Conservation (phyloP, 1,139 yeast species). For the Saccharomyces hybrid region DNA sequence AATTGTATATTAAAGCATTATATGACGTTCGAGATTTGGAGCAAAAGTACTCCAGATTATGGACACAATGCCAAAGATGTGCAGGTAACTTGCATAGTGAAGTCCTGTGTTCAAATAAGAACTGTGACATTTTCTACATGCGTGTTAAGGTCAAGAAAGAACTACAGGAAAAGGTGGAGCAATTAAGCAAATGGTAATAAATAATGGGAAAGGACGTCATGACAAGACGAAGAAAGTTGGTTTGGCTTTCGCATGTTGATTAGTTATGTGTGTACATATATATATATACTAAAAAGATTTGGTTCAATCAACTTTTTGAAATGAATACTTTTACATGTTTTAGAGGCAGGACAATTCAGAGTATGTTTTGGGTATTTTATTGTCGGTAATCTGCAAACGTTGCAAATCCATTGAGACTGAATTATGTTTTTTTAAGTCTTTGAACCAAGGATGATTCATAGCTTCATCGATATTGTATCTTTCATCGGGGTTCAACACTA, state of each 20-base stretch:
- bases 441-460: conserved; percentile 53
- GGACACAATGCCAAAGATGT: conserved; percentile 99
- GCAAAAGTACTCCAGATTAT: conserved; percentile 73
- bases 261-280: background rate
- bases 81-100: conserved; percentile 95
- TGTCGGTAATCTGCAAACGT: conserved; percentile 21
- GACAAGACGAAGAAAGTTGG: background rate
- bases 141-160: conserved; percentile 92
- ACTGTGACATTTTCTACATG: conserved; percentile 97
- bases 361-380: conserved; percentile 28
- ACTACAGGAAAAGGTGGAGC: conserved; percentile 57
- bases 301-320: background rate
- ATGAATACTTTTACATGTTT: background rate
- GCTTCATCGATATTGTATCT: conserved; percentile 49
- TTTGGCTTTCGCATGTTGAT: background rate
- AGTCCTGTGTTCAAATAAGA: conserved; percentile 89
- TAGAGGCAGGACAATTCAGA: conserved; percentile 26
- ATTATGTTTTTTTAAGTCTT: conserved; percentile 8
- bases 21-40: conserved; percentile 77
- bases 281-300: background rate
- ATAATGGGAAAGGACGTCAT: background rate
- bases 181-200: conserved; percentile 52
- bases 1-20: conserved; percentile 68
- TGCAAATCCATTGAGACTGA: conserved; percentile 14
- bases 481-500: conserved; percentile 50